phyloP scores from a whole-genome alignment of 2,329 filamentous ascomycete species.

The Zymoseptoria ardabiliae region DNA sequence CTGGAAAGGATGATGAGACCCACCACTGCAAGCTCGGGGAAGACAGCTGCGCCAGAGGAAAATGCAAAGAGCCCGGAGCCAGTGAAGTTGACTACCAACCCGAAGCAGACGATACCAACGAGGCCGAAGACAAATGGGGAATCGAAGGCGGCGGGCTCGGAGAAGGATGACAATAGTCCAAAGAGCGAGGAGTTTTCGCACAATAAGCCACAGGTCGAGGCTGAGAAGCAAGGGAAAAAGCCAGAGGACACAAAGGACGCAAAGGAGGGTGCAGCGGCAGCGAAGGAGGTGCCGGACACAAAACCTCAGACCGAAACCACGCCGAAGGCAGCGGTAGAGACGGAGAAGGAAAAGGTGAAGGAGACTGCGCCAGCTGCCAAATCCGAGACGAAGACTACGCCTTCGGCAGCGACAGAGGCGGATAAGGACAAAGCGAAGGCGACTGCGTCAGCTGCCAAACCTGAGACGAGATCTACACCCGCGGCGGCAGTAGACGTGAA shows the following conservation, averaged over 20 bases:
- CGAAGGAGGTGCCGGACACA: background rate
- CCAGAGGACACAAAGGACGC: background rate
- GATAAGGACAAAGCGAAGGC: background rate
- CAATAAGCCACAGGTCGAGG: background rate
- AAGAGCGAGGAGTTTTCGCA: constrained; percentile 17
- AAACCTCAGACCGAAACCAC: background rate
- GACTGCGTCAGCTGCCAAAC: background rate
- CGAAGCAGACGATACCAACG: constrained; percentile 9
- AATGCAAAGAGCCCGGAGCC: constrained; percentile 38
- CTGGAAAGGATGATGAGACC: constrained; percentile 77
- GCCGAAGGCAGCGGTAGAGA: background rate
- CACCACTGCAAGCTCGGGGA: constrained; percentile 61
- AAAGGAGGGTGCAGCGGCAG: constrained; percentile 24
- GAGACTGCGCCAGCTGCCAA: background rate
- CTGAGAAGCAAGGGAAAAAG: background rate
- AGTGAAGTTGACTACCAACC: constrained; percentile 32
- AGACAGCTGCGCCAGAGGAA: constrained; percentile 59
- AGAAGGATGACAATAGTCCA: constrained; percentile 29
- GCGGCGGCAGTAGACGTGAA: no score
- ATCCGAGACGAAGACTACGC: background rate
- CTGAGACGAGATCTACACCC: background rate
- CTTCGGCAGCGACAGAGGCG: background rate
- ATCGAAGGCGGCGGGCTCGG: constrained; percentile 8
- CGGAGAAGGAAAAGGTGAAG: background rate
- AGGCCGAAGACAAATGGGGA: constrained; percentile 13